Evolutionary conservation across 2,329 filamentous ascomycete genomes (phyloP).

Genomic region (Paraphoma sp.): DNA sequence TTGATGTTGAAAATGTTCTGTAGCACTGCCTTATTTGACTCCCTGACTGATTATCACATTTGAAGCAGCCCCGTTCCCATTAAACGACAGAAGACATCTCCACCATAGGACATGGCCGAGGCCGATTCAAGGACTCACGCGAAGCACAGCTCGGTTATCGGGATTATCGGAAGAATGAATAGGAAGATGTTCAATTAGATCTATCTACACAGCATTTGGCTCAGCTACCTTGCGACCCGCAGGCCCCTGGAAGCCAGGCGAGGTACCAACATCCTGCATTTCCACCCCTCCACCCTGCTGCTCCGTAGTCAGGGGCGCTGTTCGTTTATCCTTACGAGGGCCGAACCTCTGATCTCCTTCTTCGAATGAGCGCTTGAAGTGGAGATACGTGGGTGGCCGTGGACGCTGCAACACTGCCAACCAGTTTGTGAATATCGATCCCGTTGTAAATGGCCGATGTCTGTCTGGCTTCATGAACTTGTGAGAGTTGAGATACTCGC

Average conservation of each 20-base stretch:
- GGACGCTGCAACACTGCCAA: slow-evolving; percentile 81
- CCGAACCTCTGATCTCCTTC: slow-evolving; percentile 87
- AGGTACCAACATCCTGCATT: slow-evolving; percentile 64
- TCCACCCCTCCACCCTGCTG: slow-evolving; percentile 68
- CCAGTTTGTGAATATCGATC: slow-evolving; percentile 78
- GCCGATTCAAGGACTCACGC: too few species aligned
- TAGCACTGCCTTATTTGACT: too few species aligned
- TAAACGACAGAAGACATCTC: too few species aligned
- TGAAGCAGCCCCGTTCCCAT: too few species aligned
- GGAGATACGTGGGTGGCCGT: slow-evolving; percentile 84
- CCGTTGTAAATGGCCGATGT: slow-evolving; percentile 87
- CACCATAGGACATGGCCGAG: too few species aligned
- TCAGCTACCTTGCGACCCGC: slow-evolving; percentile 23
- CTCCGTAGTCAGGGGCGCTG: slow-evolving; percentile 56
- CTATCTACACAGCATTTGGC: slow-evolving; percentile 16
- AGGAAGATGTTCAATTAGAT: neutral
- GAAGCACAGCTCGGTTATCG: too few species aligned
- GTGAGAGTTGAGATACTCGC: slow-evolving; percentile 94
- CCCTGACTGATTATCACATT: too few species aligned
- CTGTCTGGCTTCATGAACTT: slow-evolving; percentile 93
- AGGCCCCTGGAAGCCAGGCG: slow-evolving; percentile 45
- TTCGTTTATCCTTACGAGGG: slow-evolving; percentile 60
- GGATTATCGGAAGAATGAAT: neutral
- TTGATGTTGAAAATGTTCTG: too few species aligned
- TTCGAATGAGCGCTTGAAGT: slow-evolving; percentile 79